Evolutionary conservation across 257 asterid genomes (phyloP).

Genomic region (Ligustrum vulgare): DNA sequence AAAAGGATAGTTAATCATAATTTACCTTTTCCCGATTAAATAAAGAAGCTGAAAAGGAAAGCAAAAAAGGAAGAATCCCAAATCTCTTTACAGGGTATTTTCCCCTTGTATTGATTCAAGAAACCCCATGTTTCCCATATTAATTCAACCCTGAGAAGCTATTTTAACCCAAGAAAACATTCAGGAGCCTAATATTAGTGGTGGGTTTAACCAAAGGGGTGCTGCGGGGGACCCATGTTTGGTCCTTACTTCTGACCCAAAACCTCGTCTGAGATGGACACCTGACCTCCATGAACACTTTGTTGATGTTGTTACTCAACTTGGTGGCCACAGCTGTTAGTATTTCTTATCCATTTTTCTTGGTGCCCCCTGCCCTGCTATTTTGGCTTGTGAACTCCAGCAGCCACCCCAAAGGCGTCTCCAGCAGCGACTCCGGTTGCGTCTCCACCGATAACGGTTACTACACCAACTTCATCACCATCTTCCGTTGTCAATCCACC

Average conservation of each 20-base stretch:
- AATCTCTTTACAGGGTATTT: background rate
- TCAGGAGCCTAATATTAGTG: constrained; percentile 24
- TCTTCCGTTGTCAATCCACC: too few species aligned
- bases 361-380: background rate
- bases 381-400: too few species aligned
- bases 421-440: too few species aligned
- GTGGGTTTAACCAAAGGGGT: constrained; percentile 39
- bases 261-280: constrained; percentile 87
- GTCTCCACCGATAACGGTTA: too few species aligned
- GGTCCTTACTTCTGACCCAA: constrained; percentile 77
- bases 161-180: constrained; percentile 34
- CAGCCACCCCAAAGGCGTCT: too few species aligned
- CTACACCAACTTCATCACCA: too few species aligned
- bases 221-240: constrained; percentile 58
- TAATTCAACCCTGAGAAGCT: constrained; percentile 32
- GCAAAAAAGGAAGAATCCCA: background rate
- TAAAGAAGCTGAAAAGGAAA: constrained; percentile 9
- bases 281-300: constrained; percentile 83
- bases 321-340: constrained; percentile 79
- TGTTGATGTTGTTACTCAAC: constrained; percentile 83
- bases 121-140: constrained; percentile 51
- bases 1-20: background rate
- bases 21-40: background rate
- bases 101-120: background rate
- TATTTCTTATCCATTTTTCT: constrained; percentile 19